A percentile compares a stretch with the other conserved stretches of the same genome.
Conservation (phyloP, 768 basidiomycete species). For the Termitomyces sp. region DNA sequence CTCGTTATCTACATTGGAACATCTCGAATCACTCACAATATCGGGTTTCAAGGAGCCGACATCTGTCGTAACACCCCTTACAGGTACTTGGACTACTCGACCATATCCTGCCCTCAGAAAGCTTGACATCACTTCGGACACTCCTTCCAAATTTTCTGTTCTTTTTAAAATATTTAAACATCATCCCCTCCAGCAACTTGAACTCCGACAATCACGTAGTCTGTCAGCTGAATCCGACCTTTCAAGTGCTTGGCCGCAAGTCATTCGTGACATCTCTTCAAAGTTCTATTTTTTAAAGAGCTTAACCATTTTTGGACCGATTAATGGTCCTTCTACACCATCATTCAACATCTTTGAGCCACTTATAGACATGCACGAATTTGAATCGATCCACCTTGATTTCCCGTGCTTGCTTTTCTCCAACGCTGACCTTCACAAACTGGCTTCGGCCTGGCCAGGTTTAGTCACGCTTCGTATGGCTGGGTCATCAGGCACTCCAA, state of each 20-base stretch:
- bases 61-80: background rate
- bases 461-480: background rate
- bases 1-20: background rate
- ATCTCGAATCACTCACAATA: background rate
- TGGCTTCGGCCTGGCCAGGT: constrained; percentile 2
- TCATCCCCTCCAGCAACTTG: constrained; percentile 2
- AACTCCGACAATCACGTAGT: background rate
- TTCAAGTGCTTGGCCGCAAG: background rate
- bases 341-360: constrained; percentile 3
- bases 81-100: background rate
- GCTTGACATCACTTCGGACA: background rate
- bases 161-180: constrained; percentile 3
- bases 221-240: background rate
- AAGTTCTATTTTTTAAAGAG: constrained; percentile 2
- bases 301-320: background rate
- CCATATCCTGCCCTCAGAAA: constrained; percentile 1
- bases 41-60: background rate
- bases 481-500: constrained; percentile 1
- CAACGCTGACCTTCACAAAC: constrained; percentile 1
- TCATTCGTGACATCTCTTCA: background rate
- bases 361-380: constrained; percentile 1
- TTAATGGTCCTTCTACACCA: background rate
- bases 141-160: background rate
- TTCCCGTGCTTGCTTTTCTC: constrained; percentile 5
- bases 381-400: constrained; percentile 1